Evolutionary conservation across 1,284 basidiomycete species (phyloP).

Genomic region (Puccinia polysora): DNA sequence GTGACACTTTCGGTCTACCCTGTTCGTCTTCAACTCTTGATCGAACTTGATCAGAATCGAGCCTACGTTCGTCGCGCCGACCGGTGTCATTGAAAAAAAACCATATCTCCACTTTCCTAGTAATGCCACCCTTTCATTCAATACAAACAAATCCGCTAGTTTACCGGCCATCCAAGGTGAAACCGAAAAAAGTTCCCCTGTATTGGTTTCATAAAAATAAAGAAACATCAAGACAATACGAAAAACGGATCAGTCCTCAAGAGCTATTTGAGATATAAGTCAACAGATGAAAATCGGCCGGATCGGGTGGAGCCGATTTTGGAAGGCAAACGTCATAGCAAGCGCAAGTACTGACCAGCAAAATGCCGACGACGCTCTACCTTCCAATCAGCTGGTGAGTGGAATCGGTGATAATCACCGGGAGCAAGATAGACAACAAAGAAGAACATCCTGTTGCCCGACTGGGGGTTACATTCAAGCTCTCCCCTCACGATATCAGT

Average conservation of each 20-base stretch:
- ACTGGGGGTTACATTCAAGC: conserved; percentile 51
- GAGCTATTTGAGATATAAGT: too few species aligned
- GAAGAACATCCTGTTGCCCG: conserved; percentile 80
- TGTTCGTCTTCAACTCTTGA: conserved; percentile 59
- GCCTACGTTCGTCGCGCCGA: conserved; percentile 96
- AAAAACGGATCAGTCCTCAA: not conserved
- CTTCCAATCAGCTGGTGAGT: conserved; percentile 92
- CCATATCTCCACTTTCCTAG: conserved; percentile 91
- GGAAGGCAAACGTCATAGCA: not conserved
- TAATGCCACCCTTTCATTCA: conserved; percentile 96
- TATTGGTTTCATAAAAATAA: not conserved
- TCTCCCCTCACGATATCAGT: conserved; percentile 34
- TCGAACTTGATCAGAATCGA: conserved; percentile 97
- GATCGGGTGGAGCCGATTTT: not conserved
- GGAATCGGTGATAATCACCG: conserved; percentile 97
- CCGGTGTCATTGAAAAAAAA: conserved; percentile 95
- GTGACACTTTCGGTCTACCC: not conserved
- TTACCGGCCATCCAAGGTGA: conserved; percentile 92
- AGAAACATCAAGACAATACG: not conserved
- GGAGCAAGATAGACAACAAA: conserved; percentile 95
- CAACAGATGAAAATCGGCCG: too few species aligned
- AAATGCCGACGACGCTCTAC: conserved; percentile 94
- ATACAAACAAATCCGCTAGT: conserved; percentile 85
- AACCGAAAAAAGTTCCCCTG: conserved; percentile 89
- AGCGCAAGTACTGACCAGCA: conserved; percentile 61